Evolutionary conservation across 129 eudicot genomes (phyloP).

Genomic region (Lonicera japonica): DNA sequence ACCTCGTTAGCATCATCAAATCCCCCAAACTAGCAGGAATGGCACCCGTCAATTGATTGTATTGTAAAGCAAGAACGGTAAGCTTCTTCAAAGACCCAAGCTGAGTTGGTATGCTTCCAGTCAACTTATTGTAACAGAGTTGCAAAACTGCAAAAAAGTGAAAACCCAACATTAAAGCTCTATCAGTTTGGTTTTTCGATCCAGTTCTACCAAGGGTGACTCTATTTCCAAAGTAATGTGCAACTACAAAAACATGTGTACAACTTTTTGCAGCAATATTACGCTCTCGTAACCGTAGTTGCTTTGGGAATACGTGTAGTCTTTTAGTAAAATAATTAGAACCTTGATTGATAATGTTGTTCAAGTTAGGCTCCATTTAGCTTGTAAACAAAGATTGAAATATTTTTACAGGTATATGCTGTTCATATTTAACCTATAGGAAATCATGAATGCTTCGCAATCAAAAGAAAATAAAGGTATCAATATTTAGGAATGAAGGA

Average conservation of each 20-base stretch:
- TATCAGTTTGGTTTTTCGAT: not conserved
- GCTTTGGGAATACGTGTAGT: no score
- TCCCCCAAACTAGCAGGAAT: constrained; percentile 85
- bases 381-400: not conserved
- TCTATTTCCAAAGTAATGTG: no score
- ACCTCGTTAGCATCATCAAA: constrained; percentile 43
- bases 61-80: constrained; percentile 80
- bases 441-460: no score
- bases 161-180: not conserved
- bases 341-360: not conserved
- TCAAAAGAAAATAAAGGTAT: no score
- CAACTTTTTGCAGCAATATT: no score
- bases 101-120: constrained; percentile 79
- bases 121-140: constrained; percentile 78
- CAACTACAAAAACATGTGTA: no score
- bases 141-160: constrained; percentile 61
- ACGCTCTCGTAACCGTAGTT: no score
- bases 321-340: not conserved
- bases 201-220: not conserved
- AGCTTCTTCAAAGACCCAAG: constrained; percentile 75
- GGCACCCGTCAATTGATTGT: constrained; percentile 78
- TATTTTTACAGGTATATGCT: not conserved
- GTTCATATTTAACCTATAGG: not conserved
- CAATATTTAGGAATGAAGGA: no score
- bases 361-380: not conserved